These are phyloP conservation scores for Phylloporus sp. DNA, from an alignment of 1,284 basidiomycete species.

Conservation along the genomic window DNA sequence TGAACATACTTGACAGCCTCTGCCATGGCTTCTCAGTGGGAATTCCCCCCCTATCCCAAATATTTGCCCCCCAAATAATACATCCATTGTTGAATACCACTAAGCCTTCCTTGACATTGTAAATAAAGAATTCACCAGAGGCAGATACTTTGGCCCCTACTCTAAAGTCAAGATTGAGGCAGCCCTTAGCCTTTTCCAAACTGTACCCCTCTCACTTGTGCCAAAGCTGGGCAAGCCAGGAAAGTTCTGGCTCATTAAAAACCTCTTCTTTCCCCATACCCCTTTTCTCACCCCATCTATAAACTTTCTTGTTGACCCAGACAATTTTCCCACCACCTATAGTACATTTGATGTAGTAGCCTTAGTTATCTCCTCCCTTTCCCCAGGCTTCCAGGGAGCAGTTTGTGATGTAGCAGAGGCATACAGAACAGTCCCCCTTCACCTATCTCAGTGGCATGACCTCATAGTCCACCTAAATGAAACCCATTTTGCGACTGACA, in stretches of 20 bases:
- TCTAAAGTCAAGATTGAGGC: neutral
- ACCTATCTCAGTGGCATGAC: slow-evolving; percentile 8
- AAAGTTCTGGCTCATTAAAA: slow-evolving; percentile 41
- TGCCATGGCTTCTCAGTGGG: neutral
- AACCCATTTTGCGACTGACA: slow-evolving; percentile 4
- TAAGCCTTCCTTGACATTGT: neutral
- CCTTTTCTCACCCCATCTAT: too few species aligned
- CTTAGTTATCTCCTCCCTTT: neutral
- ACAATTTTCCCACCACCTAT: neutral
- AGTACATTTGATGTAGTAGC: neutral
- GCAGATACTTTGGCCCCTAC: neutral
- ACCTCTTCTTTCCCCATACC: slow-evolving; percentile 39
- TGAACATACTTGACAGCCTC: neutral
- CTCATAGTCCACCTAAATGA: neutral
- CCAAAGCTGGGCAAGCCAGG: slow-evolving; percentile 32
- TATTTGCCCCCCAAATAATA: neutral
- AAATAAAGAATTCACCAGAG: neutral
- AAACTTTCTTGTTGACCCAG: neutral
- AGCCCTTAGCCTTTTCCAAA: neutral
- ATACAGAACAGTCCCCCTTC: neutral
- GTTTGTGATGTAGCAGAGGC: neutral
- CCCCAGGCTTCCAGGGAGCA: neutral
- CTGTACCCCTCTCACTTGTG: slow-evolving; percentile 38
- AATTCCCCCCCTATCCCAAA: neutral
- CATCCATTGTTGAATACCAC: neutral